Base-by-base conservation (phyloP, 2,329 filamentous ascomycete genomes). In the Chrysoporthe austroafricana region DNA sequence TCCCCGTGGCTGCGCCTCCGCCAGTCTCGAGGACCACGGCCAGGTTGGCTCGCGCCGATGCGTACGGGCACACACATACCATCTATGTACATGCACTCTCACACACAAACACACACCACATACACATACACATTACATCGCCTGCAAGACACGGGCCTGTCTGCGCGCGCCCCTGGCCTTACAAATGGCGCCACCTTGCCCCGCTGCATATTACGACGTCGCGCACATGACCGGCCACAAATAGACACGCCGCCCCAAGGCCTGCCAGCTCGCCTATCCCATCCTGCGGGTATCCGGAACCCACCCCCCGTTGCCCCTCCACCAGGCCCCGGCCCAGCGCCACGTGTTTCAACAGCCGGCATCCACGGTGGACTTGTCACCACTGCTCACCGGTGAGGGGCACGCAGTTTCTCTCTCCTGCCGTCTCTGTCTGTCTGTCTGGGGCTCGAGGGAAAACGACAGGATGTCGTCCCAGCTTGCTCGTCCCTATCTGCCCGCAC, bases 321-420 rank as follows among this genome's bases (percentile, higher is more conserved):
- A 34, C 32, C n/a, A 6, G 13, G 9, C 4, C 4, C 34, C 46
- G 42, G 42, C 21, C 39, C 54, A 57, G 18, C 66, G 66, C 66
- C 66, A 67, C 66, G 44, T 64, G 66, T 67, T 67, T 67, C 66
- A 64, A 61, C 39, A 64, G 52, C 61, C 63, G 62, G 43, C 66
- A 54, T 43, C 9, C 36, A 58, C 6, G 26, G 21, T 54, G 26
- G 21, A 16, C 26, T 54, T 2, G 26, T 34, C 13, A 34, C 26
- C 13, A 34, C 32, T 34, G 13, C 21, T 9, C 50, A 34, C 13
- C 50, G 11, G 13, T 21, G 21, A 34, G 26, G 6, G 36, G 26
- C 26, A 2, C 26, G 26, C 26, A 39, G 36, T 6, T 13, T 32
- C 16, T 50, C 26, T 26, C 26, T 2, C 2, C 26, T 26, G 26